These are phyloP conservation scores for Penicillium antarcticum DNA, from an alignment of 495 filamentous ascomycete species.

Conservation along the genomic window DNA sequence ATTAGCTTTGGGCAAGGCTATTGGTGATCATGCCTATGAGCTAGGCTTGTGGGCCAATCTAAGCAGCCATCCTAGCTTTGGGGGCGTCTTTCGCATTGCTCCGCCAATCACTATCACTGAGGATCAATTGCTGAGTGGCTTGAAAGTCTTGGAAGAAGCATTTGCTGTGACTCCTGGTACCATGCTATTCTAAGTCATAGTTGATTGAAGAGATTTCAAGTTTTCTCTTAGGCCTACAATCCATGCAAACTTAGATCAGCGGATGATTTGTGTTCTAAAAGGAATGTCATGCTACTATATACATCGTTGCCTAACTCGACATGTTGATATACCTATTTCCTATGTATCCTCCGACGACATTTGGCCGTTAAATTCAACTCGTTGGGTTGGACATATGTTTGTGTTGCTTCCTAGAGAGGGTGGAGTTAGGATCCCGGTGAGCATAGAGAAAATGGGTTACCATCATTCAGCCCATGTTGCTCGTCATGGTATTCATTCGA, in stretches of 20 bases:
- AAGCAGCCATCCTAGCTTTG: slow-evolving; percentile 16
- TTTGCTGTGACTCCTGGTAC: slow-evolving; percentile 13
- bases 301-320: no score
- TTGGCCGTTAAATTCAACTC: no score
- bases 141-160: slow-evolving; percentile 10
- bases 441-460: no score
- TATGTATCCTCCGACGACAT: no score
- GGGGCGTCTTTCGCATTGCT: slow-evolving; percentile 11
- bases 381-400: no score
- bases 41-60: slow-evolving; percentile 19
- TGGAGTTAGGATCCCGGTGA: neutral
- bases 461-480: no score
- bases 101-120: slow-evolving; percentile 13
- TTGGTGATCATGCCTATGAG: slow-evolving; percentile 16
- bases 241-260: neutral
- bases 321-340: no score
- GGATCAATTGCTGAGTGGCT: slow-evolving; percentile 4
- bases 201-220: neutral
- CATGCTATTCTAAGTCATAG: neutral
- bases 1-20: slow-evolving; percentile 4
- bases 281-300: no score
- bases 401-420: neutral
- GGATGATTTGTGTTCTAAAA: neutral
- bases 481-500: no score
- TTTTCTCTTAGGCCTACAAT: no score